These are phyloP conservation scores for Yarrowia osloensis DNA, from an alignment of 805 yeast species.

Conservation along the genomic window DNA sequence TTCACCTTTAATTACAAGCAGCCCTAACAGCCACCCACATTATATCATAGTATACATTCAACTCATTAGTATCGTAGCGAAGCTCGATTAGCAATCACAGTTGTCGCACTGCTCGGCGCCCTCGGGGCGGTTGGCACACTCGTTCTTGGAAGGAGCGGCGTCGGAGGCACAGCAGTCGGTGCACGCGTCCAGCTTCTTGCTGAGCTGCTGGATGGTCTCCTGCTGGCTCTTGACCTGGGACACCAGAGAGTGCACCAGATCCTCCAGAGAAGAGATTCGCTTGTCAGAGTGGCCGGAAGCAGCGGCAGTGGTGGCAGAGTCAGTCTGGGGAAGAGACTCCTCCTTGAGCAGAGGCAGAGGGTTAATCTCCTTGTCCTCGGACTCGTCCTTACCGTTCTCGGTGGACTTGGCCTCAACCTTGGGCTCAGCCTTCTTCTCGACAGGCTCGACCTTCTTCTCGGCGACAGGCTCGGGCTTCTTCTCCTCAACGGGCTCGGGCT, in stretches of 20 bases:
- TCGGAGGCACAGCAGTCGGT: conserved; percentile 16
- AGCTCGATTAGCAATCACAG: conserved; percentile 23
- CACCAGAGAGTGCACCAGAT: conserved; percentile 16
- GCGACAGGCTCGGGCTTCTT: neutral
- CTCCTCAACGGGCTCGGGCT: conserved; percentile 12
- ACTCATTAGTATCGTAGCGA: conserved; percentile 25
- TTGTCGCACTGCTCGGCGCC: conserved; percentile 30
- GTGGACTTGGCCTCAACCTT: conserved; percentile 1
- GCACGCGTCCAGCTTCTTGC: conserved; percentile 28
- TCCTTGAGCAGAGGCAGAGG: conserved; percentile 27
- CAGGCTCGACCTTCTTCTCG: conserved; percentile 9
- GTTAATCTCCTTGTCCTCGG: conserved; percentile 20
- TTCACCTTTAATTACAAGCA: too few relatives aligned
- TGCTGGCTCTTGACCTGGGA: conserved; percentile 26
- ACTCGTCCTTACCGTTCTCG: conserved; percentile 1
- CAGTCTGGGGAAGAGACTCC: conserved; percentile 21
- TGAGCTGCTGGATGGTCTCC: conserved; percentile 28
- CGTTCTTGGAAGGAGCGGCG: conserved; percentile 7
- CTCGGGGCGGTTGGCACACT: conserved; percentile 29
- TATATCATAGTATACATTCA: conserved; percentile 29
- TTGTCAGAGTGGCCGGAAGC: conserved; percentile 2
- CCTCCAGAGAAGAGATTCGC: conserved; percentile 25
- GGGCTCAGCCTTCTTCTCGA: conserved; percentile 3
- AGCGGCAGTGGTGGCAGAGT: neutral
- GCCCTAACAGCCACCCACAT: too few relatives aligned